phyloP scores from a whole-genome alignment of 345 rosid species.

The Syzygium aromaticum region DNA sequence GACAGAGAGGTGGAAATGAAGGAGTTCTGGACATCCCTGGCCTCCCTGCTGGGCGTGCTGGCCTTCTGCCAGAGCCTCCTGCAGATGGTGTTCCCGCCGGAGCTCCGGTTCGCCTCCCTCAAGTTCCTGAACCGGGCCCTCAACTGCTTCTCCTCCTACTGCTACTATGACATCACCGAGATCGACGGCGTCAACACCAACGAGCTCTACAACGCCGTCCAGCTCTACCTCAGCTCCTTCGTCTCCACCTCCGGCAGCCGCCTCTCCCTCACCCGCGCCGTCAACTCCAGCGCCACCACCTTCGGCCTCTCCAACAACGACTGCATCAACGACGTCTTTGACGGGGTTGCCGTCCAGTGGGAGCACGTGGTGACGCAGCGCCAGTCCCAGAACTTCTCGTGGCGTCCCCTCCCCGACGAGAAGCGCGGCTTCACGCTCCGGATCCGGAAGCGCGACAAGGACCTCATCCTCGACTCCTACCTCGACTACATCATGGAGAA shows the following conservation, averaged over 20 bases:
- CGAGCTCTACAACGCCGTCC: constrained; percentile 99
- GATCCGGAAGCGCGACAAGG: constrained; percentile 59
- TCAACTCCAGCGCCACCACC: constrained; percentile 81
- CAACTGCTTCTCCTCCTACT: constrained; percentile 50
- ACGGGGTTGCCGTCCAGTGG: constrained; percentile 62
- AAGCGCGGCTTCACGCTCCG: constrained; percentile 84
- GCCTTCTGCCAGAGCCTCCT: constrained; percentile 80
- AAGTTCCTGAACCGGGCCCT: constrained; percentile 45
- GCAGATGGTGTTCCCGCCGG: constrained; percentile 71
- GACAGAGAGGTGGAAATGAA: constrained; percentile 23
- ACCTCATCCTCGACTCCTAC: constrained; percentile 46
- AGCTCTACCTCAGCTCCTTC: constrained; percentile 78
- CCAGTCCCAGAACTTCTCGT: constrained; percentile 68
- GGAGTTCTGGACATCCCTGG: constrained; percentile 78
- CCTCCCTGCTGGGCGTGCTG: constrained; percentile 69
- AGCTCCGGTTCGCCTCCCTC: constrained; percentile 64
- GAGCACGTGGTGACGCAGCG: constrained; percentile 85
- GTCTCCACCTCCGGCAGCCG: constrained; percentile 72
- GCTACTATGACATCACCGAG: constrained; percentile 91
- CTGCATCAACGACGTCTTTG: constrained; percentile 52
- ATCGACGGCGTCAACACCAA: constrained; percentile 97
- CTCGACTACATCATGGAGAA: constrained; percentile 73
- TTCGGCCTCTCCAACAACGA: constrained; percentile 85
- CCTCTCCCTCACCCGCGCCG: constrained; percentile 73
- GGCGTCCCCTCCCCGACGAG: constrained; percentile 96